Base-by-base conservation (phyloP, 371 early-diverging fungal genomes). In the Mortierella sp. region DNA sequence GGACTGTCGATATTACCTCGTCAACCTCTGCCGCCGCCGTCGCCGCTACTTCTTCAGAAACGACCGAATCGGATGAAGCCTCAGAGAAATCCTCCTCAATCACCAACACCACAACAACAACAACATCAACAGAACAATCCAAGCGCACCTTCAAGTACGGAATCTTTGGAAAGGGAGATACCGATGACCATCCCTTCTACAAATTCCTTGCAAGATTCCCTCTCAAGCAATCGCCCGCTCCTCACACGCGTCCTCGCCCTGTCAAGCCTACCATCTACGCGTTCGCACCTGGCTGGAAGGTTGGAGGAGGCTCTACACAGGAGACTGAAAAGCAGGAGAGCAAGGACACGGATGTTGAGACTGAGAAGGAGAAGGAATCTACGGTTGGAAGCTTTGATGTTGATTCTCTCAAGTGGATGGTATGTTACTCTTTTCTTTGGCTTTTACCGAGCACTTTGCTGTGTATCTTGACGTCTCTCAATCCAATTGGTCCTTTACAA, bases 321-420 rank as follows among this genome's bases (percentile, higher is more conserved):
- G 73, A 57, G 34, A 63, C 38, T 11, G 68, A 77, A 34, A 65
- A 38, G 38, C 38, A 65, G 34, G 65, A 65, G 2, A 60, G 28
- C 6, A 60, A 81, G 47, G 71, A 74, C 28, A 31, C 7, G 9
- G 42, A 52, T 13, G 34, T 13, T 11, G 71, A 63, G 24, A 54
- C 65, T 11, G 34, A 50, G 34, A 31, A 72, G 2, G 58, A 55
- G 42, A 78, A 78, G 16, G 45, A 70, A 21, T 13, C 77, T 3
- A 34, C 47, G 0, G 26, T 79, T 38, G 87, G 82, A 79, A 86
- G 87, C 80, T 86, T 86, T 75, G 87, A 86, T 38, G 87, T 80
- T 3, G 87, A 86, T 26, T 86, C 87, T 14, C 87, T 86, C 76
- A 80, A 82, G 48, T 86, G 87, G 87, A 86, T 86, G 82, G 87